Conservation (phyloP, 1,284 basidiomycete species). For the Irpex sp. region DNA sequence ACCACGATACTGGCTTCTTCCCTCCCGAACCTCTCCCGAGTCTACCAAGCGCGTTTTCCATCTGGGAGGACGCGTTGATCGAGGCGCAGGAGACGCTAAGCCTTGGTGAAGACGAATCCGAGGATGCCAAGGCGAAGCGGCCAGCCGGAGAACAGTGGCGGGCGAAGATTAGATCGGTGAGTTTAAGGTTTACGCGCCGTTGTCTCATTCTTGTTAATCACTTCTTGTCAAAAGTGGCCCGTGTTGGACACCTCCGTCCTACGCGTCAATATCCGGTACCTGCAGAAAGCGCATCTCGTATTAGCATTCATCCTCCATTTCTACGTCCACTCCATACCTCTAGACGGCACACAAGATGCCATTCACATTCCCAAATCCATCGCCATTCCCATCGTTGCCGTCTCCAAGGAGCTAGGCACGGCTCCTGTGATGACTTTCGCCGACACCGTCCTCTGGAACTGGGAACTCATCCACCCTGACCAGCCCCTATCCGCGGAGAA, state of each 20-base stretch:
- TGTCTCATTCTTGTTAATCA: slow-evolving; percentile 7
- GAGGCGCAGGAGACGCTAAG: slow-evolving; percentile 55
- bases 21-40: slow-evolving; percentile 66
- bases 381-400: slow-evolving; percentile 75
- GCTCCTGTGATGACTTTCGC: slow-evolving; percentile 95
- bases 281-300: slow-evolving; percentile 86
- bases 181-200: slow-evolving; percentile 22
- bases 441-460: slow-evolving; percentile 96
- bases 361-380: slow-evolving; percentile 72
- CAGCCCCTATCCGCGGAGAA: slow-evolving; percentile 56
- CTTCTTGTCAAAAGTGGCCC: slow-evolving; percentile 52
- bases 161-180: slow-evolving; percentile 55
- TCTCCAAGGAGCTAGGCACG: slow-evolving; percentile 77
- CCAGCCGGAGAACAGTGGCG: slow-evolving; percentile 66
- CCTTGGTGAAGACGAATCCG: slow-evolving; percentile 57
- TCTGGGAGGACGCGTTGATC: slow-evolving; percentile 74
- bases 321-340: slow-evolving; percentile 80
- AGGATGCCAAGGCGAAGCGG: slow-evolving; percentile 46
- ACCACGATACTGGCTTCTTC: slow-evolving; percentile 77
- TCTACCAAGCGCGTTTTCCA: slow-evolving; percentile 50
- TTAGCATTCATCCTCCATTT: slow-evolving; percentile 88
- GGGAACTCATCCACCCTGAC: slow-evolving; percentile 57
- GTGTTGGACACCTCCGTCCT: slow-evolving; percentile 56
- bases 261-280: slow-evolving; percentile 47
- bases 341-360: slow-evolving; percentile 33